Base-by-base conservation (phyloP, 306 rosid genomes). In the Cucumis hystrix region DNA sequence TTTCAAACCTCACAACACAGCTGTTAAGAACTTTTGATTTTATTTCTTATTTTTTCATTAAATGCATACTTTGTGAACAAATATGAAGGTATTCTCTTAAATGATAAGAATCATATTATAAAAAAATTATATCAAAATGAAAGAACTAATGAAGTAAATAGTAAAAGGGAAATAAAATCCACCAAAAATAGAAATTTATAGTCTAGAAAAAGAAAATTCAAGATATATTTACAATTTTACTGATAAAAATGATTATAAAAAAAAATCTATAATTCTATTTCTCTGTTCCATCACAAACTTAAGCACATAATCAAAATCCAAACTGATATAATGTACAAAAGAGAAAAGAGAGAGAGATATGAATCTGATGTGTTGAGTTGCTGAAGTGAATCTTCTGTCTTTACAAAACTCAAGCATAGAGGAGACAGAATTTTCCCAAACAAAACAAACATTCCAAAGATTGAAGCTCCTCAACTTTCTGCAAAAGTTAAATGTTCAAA, bases 401-500 rank as follows among this genome's bases (percentile, higher is more conserved):
- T 51, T 47, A 72, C 37, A 71, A 49, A 71, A 69, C 75, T 69
- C 57, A 69, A 69, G 20, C 74, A 67, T n/a, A 67, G 74, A 21
- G 75, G 12, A 69, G n/a, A 69, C 39, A 69, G 56, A 45, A 20
- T 69, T 69, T 43, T 69, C 57, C 75, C 75, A 69, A 69, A 69
- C 39, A 69, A 69, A 47, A 69, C 39, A 69, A 69, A 71, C 76
- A 71, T 33, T 33, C 60, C 60, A 72, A 49, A 72, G 59, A 49
- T 40, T 67, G 73, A 25, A 71, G 76, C 43, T 25, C 21, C 43
- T 72, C 76, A 49, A 51, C 10, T 5, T 72, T 72, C 76, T 72
- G 76, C 76, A 72, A 51, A 72, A 72, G 59, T 72, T 51, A 72
- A 72, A 51, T 69, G 75, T 17, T 69, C 30, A 69, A 69, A 45